Evolutionary conservation across 139 green algal genomes (phyloP).

Genomic region (Chlamydomonas asymmetrica): DNA sequence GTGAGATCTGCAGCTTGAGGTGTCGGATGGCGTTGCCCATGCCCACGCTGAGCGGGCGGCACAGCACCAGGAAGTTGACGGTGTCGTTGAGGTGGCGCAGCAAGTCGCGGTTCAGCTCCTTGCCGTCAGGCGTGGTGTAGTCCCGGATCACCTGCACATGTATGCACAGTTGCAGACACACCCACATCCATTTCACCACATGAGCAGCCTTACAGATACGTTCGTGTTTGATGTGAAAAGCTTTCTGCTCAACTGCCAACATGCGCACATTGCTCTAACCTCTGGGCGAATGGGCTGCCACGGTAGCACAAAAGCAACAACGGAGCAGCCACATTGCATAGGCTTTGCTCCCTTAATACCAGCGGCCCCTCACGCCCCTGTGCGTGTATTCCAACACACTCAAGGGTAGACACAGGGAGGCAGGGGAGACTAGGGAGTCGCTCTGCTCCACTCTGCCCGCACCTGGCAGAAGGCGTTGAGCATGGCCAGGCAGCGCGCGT

Average conservation of each 20-base stretch:
- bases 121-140: conserved; percentile 73
- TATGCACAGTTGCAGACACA: conserved; percentile 3
- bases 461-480: conserved; percentile 76
- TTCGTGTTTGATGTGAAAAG: too few species aligned
- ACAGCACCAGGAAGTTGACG: conserved; percentile 86
- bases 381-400: background rate
- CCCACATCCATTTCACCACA: background rate
- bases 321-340: too few species aligned
- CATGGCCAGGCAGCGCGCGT: conserved; percentile 87
- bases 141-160: conserved; percentile 66
- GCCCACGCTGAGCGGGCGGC: conserved; percentile 78
- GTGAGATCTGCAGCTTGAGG: conserved; percentile 74
- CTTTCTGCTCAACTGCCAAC: too few species aligned
- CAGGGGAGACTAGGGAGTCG: background rate
- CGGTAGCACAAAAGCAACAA: too few species aligned
- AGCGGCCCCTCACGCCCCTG: too few species aligned
- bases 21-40: conserved; percentile 94
- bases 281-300: too few species aligned
- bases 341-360: too few species aligned
- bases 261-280: too few species aligned
- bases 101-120: conserved; percentile 80
- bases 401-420: background rate
- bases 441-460: background rate
- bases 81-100: conserved; percentile 71
- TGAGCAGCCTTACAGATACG: too few species aligned